Evolutionary conservation across 352 stramenopile species (phyloP).

Genomic region (Phytophthora ramorum): DNA sequence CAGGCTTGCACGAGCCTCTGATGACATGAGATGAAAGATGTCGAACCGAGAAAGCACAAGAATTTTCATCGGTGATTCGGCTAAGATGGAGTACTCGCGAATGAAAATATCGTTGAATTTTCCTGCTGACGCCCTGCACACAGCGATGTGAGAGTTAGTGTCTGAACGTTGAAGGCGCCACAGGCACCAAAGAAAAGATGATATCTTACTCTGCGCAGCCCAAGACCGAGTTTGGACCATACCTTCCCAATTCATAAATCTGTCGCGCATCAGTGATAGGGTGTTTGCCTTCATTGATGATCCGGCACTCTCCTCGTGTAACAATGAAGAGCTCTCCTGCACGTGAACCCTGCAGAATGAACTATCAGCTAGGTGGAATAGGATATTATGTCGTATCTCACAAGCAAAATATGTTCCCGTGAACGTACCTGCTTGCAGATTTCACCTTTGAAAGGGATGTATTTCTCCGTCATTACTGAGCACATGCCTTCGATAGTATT

Average conservation of each 20-base stretch:
- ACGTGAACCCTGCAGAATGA: constrained; percentile 57
- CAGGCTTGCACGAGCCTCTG: constrained; percentile 69
- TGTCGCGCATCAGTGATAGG: constrained; percentile 67
- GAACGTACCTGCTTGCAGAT: constrained; percentile 76
- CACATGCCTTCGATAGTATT: constrained; percentile 88
- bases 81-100: constrained; percentile 79
- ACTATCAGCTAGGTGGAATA: background rate
- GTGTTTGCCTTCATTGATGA: constrained; percentile 81
- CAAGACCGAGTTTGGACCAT: constrained; percentile 76
- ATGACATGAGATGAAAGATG: constrained; percentile 85
- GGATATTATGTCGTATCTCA: background rate
- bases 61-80: constrained; percentile 77
- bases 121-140: constrained; percentile 68
- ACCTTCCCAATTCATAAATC: constrained; percentile 74
- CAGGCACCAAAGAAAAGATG: background rate
- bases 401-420: background rate
- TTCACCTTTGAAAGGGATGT: constrained; percentile 69
- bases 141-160: constrained; percentile 4
- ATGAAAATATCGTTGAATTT: constrained; percentile 86
- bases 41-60: constrained; percentile 87
- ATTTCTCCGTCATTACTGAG: constrained; percentile 86
- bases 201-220: constrained; percentile 79
- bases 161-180: background rate
- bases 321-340: constrained; percentile 79
- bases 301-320: constrained; percentile 75